These are phyloP conservation scores for Xylaria multiplex DNA, from an alignment of 2,329 filamentous ascomycete species.

Conservation along the genomic window DNA sequence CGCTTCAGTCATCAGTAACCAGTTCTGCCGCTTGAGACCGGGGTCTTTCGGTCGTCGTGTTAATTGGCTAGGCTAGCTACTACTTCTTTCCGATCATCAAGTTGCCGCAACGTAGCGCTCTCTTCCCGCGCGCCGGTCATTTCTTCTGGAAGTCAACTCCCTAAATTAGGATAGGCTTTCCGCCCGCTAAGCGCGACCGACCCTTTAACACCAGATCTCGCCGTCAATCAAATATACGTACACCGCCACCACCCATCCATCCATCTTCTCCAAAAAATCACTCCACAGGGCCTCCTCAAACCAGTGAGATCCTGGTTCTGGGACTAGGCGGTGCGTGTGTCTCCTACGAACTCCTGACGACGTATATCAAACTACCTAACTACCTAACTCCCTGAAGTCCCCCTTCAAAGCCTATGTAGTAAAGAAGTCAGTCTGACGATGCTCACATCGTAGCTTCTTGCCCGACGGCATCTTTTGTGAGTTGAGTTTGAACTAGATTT, in stretches of 20 bases:
- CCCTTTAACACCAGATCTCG: slow-evolving; percentile 32
- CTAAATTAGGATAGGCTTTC: slow-evolving; percentile 31
- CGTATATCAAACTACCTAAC: slow-evolving; percentile 26
- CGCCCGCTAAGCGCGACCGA: slow-evolving; percentile 26
- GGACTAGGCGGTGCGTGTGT: slow-evolving; percentile 26
- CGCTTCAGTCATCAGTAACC: slow-evolving; percentile 25
- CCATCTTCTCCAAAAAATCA: slow-evolving; percentile 26
- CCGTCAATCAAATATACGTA: slow-evolving; percentile 30
- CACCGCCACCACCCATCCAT: slow-evolving; percentile 30
- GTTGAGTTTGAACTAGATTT: slow-evolving; percentile 11
- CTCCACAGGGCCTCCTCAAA: slow-evolving; percentile 20
- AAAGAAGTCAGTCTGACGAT: slow-evolving; percentile 34
- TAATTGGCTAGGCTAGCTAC: slow-evolving; percentile 23
- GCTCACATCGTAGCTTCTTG: slow-evolving; percentile 35
- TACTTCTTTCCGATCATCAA: slow-evolving; percentile 29
- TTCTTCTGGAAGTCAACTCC: slow-evolving; percentile 27
- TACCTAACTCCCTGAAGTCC: not conserved
- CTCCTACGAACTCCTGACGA: slow-evolving; percentile 7
- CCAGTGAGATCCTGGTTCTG: slow-evolving; percentile 26
- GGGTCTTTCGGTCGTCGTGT: slow-evolving; percentile 27
- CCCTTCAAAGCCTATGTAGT: slow-evolving; percentile 14
- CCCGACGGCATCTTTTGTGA: slow-evolving; percentile 29
- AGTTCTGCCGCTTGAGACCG: slow-evolving; percentile 33
- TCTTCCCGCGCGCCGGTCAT: slow-evolving; percentile 23
- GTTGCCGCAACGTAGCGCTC: slow-evolving; percentile 33